Base-by-base conservation (phyloP, 1,284 basidiomycete genomes). In the Pseudozyma sp. region DNA sequence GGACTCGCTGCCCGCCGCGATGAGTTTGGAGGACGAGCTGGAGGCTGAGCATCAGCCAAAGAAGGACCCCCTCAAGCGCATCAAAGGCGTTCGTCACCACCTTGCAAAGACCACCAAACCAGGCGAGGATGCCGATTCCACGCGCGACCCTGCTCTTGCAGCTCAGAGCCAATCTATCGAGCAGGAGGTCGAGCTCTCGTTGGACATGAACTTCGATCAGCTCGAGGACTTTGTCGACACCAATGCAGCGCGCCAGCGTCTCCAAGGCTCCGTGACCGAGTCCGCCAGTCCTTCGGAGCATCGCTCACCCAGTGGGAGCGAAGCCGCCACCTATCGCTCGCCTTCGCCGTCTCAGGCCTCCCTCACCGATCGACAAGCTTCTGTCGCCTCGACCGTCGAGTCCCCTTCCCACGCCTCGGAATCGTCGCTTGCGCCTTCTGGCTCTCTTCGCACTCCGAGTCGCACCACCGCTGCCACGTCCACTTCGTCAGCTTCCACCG, bases 171-270 rank as follows among this genome's bases (percentile, higher is more conserved):
- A 68, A 7, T 73, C 70, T 5, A 47, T 72, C 46, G 60, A 76
- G 33, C 66, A 66, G 54, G 65, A 77, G 54, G 70, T 72, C 37
- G 75, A 74, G 31, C 57, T 75, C 5, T 75, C 86, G 19, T 88
- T 94, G 40, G 92, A 95, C 85, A 91, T 90, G 51, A 90, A 95
- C 74, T 86, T 95, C 44, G 88, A 91, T 34, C 87, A 90, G 63
- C 93, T 97, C 88, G 91, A 92, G 50, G 94, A 92, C 33, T 93
- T 96, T 81, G 87, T 96, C 72, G 88, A 93, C 83, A 84, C 68
- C 45, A 70, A 62, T n/a, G 58, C 67, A 1, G 63, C 59, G 3
- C 71, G 78, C n/a, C 70, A 73, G 43, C 60, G 70, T 30, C 61
- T 73, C 2, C 60, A 68, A 11, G 70, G 65, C 16, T 73, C 70